Base-by-base conservation (phyloP, 225 moss, liverwort and hornwort species). In the Pseudoscleropodium purum region DNA sequence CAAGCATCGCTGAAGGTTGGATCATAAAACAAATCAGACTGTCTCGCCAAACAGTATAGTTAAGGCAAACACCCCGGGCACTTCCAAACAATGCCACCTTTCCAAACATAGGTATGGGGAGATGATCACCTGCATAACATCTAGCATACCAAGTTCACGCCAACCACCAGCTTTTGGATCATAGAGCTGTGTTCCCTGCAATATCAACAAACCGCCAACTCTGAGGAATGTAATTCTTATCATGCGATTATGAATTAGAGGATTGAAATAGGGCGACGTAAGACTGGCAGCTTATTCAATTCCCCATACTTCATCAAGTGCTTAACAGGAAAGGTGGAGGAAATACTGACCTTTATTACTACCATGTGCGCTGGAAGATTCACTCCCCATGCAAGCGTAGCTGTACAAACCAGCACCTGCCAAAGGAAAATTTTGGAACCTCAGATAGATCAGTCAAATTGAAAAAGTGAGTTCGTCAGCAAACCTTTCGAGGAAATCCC, bases 321-420 rank as follows among this genome's bases (percentile, higher is more conserved):
- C 70, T 68, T 31, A 29, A 82, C 30, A 84, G 49, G 86, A 85
- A 82, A 59, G 80, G n/a, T 51, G 76, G 85, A 94, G 47, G 73
- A 78, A 83, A 68, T 61, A 83, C 90, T 76, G 61, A 97, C 98
- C 98, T 97, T 99, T 81, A 99, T 97, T n/a, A 99, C 97, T 78
- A 99, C 99, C 96, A 96, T 99, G 88, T 97, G 99, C 75, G 99
- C 99, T 82, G 99, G 99, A 79, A 99, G 93, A 93, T 99, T 99
- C 82, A 99, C 99, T 89, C 99, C 99, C 99, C 99, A 99, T 61
- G 99, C 97, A 89, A 99, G 95, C 15, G 97, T 99, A 89, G 99
- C 97, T 43, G 99, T 99, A 88, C 99, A 99, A 69, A 99, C 96
- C 87, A 99, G 92, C 43, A 99, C 97, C 98, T 99, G 95, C 89